Base-by-base conservation (phyloP, 1,139 yeast species). In the Entelexis sorbosivorans region DNA sequence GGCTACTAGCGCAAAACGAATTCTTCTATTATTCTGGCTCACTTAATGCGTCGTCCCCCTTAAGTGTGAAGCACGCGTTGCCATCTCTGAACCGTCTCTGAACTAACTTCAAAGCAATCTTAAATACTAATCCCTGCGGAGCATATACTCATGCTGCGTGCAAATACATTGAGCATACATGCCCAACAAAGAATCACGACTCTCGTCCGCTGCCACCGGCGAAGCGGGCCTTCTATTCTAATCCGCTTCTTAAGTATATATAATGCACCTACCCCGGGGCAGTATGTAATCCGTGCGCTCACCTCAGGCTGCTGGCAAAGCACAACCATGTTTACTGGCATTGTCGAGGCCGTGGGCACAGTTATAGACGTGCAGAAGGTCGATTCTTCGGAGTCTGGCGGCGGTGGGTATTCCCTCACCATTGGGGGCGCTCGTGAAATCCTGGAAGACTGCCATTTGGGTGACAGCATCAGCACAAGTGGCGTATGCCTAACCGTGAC, bases 401-500 rank as follows among this genome's bases (percentile, higher is more conserved):
- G 93, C 2, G 76, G 81, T 58, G 96, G 95, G 7, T 84, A 81
- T 3, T 79, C 95, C 0, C 64, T 86, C 47, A 76, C 79, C 3
- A 77, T 91, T 47, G 72, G 73, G 1, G 79, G 84, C 55, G 85
- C 91, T 38, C 63, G 73, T 0, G 67, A 70, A 5, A 79, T 93
- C 39, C 72, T 91, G 16, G 74, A 64, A 0, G 98, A 91, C 64
- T 89, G 87, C 55, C 87, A 87, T 63, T 69, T 88, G 46, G 98
- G 98, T 8, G 99, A 91, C 67, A 85, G 95, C 11, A 93, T 91
- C 53, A 78, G 91, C 43, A 78, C 91, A 44, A 86, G 87, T 64
- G 98, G 98, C 24, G 71, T 81, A 0, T 91, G 99, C 66, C 73
- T 91, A 47, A 93, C 99, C 0, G 96, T 91, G n/a, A 88, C 95